Percentiles rank a stretch among this genome's conserved stretches.
Conservation (phyloP, 2,329 filamentous ascomycete genomes). For the Colletotrichum somersetense region DNA sequence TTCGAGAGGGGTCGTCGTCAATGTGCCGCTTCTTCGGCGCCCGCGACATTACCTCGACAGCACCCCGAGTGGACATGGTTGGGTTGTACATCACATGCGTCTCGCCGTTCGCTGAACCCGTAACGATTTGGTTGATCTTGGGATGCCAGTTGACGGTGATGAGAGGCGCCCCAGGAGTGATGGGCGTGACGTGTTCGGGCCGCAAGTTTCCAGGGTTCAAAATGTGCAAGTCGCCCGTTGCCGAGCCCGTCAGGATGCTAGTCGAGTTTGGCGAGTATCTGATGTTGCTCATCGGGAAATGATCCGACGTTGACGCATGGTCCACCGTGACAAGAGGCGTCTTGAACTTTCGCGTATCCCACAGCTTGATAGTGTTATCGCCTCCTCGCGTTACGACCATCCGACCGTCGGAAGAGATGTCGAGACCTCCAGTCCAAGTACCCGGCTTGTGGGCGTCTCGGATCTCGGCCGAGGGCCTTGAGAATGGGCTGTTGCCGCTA, state of each 20-base stretch:
- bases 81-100: slow-evolving; percentile 94
- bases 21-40: slow-evolving; percentile 95
- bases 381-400: slow-evolving; percentile 92
- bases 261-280: slow-evolving; percentile 87
- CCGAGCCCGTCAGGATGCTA: slow-evolving; percentile 90
- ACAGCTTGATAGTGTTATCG: slow-evolving; percentile 93
- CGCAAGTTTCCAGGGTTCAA: slow-evolving; percentile 92
- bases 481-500: slow-evolving; percentile 87
- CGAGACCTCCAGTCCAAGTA: slow-evolving; percentile 93
- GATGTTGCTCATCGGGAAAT: slow-evolving; percentile 89
- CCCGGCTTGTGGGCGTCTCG: slow-evolving; percentile 83
- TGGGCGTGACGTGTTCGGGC: slow-evolving; percentile 85
- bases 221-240: slow-evolving; percentile 88
- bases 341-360: slow-evolving; percentile 98
- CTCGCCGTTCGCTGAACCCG: slow-evolving; percentile 91
- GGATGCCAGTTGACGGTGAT: slow-evolving; percentile 92
- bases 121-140: slow-evolving; percentile 95
- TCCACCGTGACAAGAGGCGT: slow-evolving; percentile 83
- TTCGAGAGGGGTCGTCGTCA: slow-evolving; percentile 90
- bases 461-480: slow-evolving; percentile 85
- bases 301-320: slow-evolving; percentile 84
- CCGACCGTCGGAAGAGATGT: slow-evolving; percentile 90
- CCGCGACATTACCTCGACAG: slow-evolving; percentile 89
- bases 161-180: slow-evolving; percentile 87
- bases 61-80: slow-evolving; percentile 82